Evolutionary conservation across 179 eudicot species (phyloP).

Genomic region (Spergularia azorica): DNA sequence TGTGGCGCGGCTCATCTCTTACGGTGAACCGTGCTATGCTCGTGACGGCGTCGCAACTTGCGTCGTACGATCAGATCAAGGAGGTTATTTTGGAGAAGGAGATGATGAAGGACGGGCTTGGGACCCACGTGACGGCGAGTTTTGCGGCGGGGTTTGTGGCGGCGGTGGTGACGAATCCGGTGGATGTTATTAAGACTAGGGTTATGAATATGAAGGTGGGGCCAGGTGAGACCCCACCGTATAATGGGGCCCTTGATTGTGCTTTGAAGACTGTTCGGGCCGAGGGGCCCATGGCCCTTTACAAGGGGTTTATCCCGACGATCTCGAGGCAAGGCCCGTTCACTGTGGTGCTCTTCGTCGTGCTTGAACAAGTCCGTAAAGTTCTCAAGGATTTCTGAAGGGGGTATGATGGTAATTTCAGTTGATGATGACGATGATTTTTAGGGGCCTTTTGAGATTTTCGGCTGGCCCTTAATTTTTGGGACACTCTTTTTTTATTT

Average conservation of each 20-base stretch:
- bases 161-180: slow-evolving; percentile 82
- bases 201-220: slow-evolving; percentile 92
- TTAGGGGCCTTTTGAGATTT: not conserved
- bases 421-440: slow-evolving; percentile 1
- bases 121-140: slow-evolving; percentile 91
- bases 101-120: slow-evolving; percentile 74
- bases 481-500: not conserved
- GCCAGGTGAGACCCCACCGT: slow-evolving; percentile 53
- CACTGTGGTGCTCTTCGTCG: slow-evolving; percentile 83
- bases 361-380: slow-evolving; percentile 85
- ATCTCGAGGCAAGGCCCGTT: slow-evolving; percentile 95
- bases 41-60: slow-evolving; percentile 84
- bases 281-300: slow-evolving; percentile 73
- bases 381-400: slow-evolving; percentile 68
- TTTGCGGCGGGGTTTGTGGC: slow-evolving; percentile 95
- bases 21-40: slow-evolving; percentile 98
- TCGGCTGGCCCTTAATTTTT: not conserved
- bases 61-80: slow-evolving; percentile 85
- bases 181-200: slow-evolving; percentile 87
- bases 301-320: slow-evolving; percentile 89
- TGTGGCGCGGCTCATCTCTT: slow-evolving; percentile 92
- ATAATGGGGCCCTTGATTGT: slow-evolving; percentile 78
- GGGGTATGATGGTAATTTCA: not conserved
- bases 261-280: slow-evolving; percentile 62
- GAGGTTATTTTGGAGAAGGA: slow-evolving; percentile 52